A percentile compares a stretch with the other conserved stretches of the same genome.
Conservation (phyloP, 768 basidiomycete genomes). For the Pisolithus marmoratus region DNA sequence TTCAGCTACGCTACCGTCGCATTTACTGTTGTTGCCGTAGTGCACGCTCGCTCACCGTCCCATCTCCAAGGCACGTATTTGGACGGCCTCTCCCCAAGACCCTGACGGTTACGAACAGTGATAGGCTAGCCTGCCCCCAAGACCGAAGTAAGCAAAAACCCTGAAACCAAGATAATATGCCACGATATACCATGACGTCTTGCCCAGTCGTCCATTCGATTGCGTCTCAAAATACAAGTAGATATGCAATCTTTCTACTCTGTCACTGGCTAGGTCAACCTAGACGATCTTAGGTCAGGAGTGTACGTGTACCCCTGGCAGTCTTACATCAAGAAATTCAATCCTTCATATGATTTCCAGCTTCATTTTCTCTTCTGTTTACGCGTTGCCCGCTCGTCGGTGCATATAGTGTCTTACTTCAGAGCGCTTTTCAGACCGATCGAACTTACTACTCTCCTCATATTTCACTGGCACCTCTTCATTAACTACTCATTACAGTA, state of each 20-base stretch:
- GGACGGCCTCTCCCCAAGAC: slow-evolving; percentile 84
- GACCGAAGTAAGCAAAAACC: too few relatives aligned
- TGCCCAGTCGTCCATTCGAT: slow-evolving; percentile 4
- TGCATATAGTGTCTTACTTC: slow-evolving; percentile 9
- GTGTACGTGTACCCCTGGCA: slow-evolving; percentile 19
- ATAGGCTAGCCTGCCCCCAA: neutral
- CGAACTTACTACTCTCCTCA: too few relatives aligned
- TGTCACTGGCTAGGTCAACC: slow-evolving; percentile 18
- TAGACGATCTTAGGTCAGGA: slow-evolving; percentile 15
- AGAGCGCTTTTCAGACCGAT: neutral
- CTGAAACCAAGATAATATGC: slow-evolving; percentile 2
- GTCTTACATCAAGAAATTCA: neutral
- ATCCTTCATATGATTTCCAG: neutral
- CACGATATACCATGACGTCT: slow-evolving; percentile 21
- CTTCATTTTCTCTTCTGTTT: neutral
- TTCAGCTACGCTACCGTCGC: slow-evolving; percentile 54
- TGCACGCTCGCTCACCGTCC: slow-evolving; percentile 3
- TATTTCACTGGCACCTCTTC: neutral
- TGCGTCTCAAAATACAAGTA: slow-evolving; percentile 17
- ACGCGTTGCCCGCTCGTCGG: neutral
- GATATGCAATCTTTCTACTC: slow-evolving; percentile 21
- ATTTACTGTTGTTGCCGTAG: neutral
- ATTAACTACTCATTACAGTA: slow-evolving; percentile 19
- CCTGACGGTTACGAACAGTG: slow-evolving; percentile 39
- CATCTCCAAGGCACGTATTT: slow-evolving; percentile 63